Percentiles rank a stretch among this genome's conserved stretches.
Evolutionary conservation across 306 rosid genomes (phyloP).

Genomic region (Sesbania bispinosa): DNA sequence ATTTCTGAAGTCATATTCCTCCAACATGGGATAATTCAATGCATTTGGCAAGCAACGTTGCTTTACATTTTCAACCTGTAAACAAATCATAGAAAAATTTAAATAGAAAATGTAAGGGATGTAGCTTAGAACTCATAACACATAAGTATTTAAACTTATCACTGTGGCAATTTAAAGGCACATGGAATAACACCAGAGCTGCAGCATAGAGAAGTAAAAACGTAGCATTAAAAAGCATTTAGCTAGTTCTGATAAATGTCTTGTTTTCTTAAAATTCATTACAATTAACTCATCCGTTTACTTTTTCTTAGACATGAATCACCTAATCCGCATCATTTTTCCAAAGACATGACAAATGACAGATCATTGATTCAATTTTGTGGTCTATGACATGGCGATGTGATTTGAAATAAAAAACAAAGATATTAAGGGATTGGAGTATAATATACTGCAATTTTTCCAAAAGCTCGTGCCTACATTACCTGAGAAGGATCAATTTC

Average conservation of each 20-base stretch:
- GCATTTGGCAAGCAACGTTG: constrained; percentile 94
- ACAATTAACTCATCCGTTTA: background rate
- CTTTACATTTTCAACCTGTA: constrained; percentile 96
- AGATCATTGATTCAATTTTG: background rate
- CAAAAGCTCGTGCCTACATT: constrained; percentile 18
- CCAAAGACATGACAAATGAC: background rate
- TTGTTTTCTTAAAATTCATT: background rate
- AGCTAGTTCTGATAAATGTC: background rate
- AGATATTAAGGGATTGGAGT: background rate
- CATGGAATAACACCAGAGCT: background rate
- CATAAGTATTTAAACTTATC: background rate
- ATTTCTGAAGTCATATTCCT: constrained; percentile 97
- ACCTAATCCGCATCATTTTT: background rate
- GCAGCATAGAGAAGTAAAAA: constrained; percentile 9
- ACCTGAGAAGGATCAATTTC: constrained; percentile 87
- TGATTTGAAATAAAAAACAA: background rate
- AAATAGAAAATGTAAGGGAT: background rate
- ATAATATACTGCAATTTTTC: background rate
- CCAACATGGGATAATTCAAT: constrained; percentile 95
- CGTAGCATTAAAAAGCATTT: background rate
- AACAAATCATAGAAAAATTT: constrained; percentile 1
- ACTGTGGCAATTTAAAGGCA: background rate
- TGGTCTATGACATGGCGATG: background rate
- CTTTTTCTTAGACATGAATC: background rate
- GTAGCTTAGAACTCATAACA: background rate